Base-by-base conservation (phyloP, 2,329 filamentous ascomycete genomes). In the Diaporthe ilicicola region DNA sequence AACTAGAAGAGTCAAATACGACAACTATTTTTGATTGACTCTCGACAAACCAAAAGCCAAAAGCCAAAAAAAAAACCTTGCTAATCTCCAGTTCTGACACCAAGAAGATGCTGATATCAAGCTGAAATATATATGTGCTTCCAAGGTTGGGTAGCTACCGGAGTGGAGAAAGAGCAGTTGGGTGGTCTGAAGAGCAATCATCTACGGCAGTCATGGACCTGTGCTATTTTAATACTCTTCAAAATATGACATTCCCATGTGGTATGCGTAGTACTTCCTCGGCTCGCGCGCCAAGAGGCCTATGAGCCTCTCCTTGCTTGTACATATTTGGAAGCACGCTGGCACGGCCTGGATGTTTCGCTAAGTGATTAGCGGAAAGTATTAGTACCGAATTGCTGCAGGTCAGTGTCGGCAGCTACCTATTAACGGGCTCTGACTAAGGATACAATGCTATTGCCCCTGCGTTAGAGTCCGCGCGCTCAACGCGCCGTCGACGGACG, bases 401-500 rank as follows among this genome's bases (percentile, higher is more conserved):
- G 12, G 1, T 12, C 50, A 64, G 42, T 64, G 59, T 37, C 59
- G 44, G 13, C 44, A 50, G 22, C 44, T 27, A 15, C 29, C 4
- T 37, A 50, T 27, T 3, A 50, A 37, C n/a, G 13, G 48, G 59
- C 42, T 48, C 17, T 27, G 42, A 27, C 59, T 62, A 62, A 24
- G 44, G 19, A 13, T 9, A 48, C 42, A 48, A 64, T 64, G 59
- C n/a, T 4, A 62, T 62, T 64, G 44, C 29, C 59, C 59, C 59
- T 64, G 59, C 59, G 27, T 64, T 64, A 64, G 59, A 64, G 59
- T 50, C 59, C 44, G 59, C 29, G 59, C 59, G 24, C 44, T 6
- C 4, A 15, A n/a, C 59, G 29, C 59, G 44, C 59, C 44, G 59
- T 64, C 59, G 59, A 50, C 29, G 59, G 59, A n/a, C 59, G 59